phyloP scores from a whole-genome alignment of 1,139 yeast species.

The Taphrina populina region DNA sequence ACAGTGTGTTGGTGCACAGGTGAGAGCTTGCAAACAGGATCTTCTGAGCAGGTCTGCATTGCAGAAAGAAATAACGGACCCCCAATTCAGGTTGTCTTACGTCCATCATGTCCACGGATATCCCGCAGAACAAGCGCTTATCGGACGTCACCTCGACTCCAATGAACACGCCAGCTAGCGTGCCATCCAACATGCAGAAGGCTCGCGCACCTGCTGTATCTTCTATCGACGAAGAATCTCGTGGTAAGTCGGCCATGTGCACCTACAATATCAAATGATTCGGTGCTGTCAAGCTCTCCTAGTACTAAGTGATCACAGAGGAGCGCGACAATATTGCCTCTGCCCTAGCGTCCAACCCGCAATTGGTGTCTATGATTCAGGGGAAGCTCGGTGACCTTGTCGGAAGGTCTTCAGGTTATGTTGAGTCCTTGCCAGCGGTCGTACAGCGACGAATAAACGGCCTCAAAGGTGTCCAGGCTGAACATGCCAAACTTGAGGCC shows the following conservation, averaged over 20 bases:
- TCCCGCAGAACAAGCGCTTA: constrained; percentile 57
- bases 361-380: constrained; percentile 79
- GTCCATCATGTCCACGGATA: constrained; percentile 13
- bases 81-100: too few species aligned
- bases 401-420: constrained; percentile 84
- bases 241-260: constrained; percentile 34
- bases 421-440: constrained; percentile 67
- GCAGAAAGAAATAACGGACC: too few species aligned
- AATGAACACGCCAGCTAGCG: constrained; percentile 95
- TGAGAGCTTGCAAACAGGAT: too few species aligned
- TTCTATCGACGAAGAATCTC: constrained; percentile 69
- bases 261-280: neutral
- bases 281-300: neutral
- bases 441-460: constrained; percentile 80
- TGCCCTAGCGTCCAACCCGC: constrained; percentile 70
- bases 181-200: constrained; percentile 66
- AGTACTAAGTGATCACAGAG: constrained; percentile 2
- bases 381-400: constrained; percentile 82
- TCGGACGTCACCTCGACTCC: constrained; percentile 97
- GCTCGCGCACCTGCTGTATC: constrained; percentile 69
- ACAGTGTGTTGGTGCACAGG: too few species aligned
- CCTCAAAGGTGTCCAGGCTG: constrained; percentile 77
- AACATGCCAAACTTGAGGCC: constrained; percentile 79
- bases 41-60: too few species aligned
- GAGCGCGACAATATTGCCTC: constrained; percentile 42